Base-by-base conservation (phyloP, 106 monocot species). In the Xerophyta viscosa region DNA sequence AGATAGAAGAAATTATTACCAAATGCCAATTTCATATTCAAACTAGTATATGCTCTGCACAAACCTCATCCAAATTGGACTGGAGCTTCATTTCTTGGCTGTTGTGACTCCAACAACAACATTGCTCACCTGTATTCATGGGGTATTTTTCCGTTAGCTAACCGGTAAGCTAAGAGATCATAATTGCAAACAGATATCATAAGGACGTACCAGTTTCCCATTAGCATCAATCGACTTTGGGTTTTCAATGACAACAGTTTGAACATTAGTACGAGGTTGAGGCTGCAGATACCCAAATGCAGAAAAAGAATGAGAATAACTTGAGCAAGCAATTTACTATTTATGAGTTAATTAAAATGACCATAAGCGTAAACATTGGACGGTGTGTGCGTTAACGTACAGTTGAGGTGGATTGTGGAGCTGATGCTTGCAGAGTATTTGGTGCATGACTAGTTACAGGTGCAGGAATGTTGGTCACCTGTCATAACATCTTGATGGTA, bases 21-120 rank as follows among this genome's bases (percentile, higher is more conserved):
- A n/a, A n/a, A n/a, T n/a, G n/a, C n/a, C n/a, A n/a, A n/a, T n/a
- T n/a, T n/a, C n/a, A n/a, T 15, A 39, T 39, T 12, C n/a, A n/a
- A n/a, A n/a, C 15, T 12, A 1, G 15, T 39, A 15, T 39, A 39
- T 39, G 15, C 13, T 15, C 39, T 39, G 39, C 39, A 39, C 39
- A 39, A 8, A 6, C 11, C 11, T 12, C 6, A 39, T 39, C 15
- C 6, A 8, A n/a, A 39, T n/a, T n/a, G n/a, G 39, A 39, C 6
- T 12, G 39, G 39, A 46, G 18, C 20, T 1, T 77, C 63, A 79
- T 51, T 75, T 71, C 27, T 74, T 79, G 37, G 64, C 71, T n/a
- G 71, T 66, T n/a, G 69, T 76, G 23, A 85, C 79, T 20, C 85
- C 85, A 53, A 85, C 79, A 1, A 72, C 85, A 41, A 85, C 79